Evolutionary conservation across 495 filamentous ascomycete genomes (phyloP).

Genomic region (Delitschia confertaspora): DNA sequence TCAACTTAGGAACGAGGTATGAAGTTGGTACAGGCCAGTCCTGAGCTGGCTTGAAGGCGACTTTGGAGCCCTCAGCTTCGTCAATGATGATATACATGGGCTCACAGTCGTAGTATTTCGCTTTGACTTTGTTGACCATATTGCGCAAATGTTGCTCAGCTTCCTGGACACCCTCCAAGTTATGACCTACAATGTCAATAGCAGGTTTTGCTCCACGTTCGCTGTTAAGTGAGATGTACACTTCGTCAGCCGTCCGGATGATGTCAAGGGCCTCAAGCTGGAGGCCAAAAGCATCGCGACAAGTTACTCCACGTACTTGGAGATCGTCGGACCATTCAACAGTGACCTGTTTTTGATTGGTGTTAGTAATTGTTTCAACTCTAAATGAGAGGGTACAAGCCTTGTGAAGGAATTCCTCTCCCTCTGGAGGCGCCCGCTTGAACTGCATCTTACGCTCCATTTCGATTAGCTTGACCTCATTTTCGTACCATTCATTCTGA

Average conservation of each 20-base stretch:
- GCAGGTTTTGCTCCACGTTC: slow-evolving; percentile 29
- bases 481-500: slow-evolving; percentile 8
- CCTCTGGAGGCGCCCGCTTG: slow-evolving; percentile 5
- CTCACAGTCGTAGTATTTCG: background rate
- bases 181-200: slow-evolving; percentile 20
- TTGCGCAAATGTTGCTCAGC: slow-evolving; percentile 6
- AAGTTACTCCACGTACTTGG: slow-evolving; percentile 7
- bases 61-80: slow-evolving; percentile 5
- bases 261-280: slow-evolving; percentile 42
- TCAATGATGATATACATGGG: slow-evolving; percentile 10
- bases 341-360: background rate
- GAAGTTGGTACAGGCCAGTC: background rate
- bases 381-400: background rate
- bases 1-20: slow-evolving; percentile 5
- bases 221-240: slow-evolving; percentile 34
- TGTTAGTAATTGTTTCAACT: background rate
- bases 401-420: too few species aligned
- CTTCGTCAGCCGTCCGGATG: slow-evolving; percentile 35
- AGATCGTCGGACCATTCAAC: slow-evolving; percentile 11
- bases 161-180: background rate
- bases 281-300: slow-evolving; percentile 38
- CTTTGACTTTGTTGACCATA: slow-evolving; percentile 9
- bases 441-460: slow-evolving; percentile 10
- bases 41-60: background rate
- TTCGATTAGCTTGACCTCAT: slow-evolving; percentile 2